These are phyloP conservation scores for Herpetomonas tarakana DNA, from an alignment of 208 protist genomes.

Conservation along the genomic window DNA sequence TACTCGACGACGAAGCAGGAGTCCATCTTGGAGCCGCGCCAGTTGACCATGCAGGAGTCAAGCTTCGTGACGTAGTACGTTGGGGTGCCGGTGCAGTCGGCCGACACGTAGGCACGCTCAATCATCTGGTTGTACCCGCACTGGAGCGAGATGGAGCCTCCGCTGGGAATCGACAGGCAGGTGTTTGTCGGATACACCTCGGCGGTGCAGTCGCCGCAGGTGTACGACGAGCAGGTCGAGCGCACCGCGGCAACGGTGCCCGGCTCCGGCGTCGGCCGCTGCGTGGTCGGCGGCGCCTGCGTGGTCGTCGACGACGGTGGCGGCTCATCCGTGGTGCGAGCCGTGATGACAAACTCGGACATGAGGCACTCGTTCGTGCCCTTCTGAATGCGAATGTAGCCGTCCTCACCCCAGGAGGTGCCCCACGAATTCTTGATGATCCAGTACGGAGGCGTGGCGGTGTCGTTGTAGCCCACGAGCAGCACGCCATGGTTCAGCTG, in stretches of 20 bases:
- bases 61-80: constrained; percentile 16
- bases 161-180: constrained; percentile 5
- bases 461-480: constrained; percentile 74
- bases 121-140: constrained; percentile 32
- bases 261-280: constrained; percentile 8
- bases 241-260: constrained; percentile 14
- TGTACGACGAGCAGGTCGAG: constrained; percentile 18
- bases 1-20: constrained; percentile 5
- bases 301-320: neutral
- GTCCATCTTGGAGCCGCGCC: constrained; percentile 4
- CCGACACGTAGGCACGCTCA: constrained; percentile 17
- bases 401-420: constrained; percentile 59
- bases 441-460: constrained; percentile 61
- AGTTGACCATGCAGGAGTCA: constrained; percentile 28
- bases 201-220: constrained; percentile 14
- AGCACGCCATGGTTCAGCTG: constrained; percentile 76
- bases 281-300: constrained; percentile 8
- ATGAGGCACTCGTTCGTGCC: constrained; percentile 51
- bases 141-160: constrained; percentile 18
- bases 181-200: constrained; percentile 1
- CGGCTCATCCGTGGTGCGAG: neutral
- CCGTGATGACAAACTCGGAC: constrained; percentile 22
- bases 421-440: constrained; percentile 90
- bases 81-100: constrained; percentile 26
- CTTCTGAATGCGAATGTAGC: constrained; percentile 66